Evolutionary conservation across 352 stramenopile species (phyloP), one percentile per base, ranked within the genome.

Genomic region (Phytophthora nicotianae): DNA sequence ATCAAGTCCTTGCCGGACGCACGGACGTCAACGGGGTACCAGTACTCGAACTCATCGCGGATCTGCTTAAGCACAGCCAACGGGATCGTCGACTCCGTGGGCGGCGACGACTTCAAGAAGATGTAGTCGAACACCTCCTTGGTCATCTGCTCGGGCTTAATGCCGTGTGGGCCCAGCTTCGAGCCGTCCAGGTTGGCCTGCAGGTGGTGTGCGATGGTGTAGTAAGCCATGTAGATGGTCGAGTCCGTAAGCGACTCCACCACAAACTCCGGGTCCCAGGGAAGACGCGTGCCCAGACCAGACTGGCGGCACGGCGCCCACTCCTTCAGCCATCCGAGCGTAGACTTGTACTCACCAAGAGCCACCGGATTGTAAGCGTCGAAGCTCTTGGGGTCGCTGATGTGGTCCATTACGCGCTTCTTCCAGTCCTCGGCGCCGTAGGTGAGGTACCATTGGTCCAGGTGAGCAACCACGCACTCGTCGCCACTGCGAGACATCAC

Each of bases 171-270:
- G 27, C 94, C 95, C 27, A 89, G 83, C 47, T 88, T 73, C 17
- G 91, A 94, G 26, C 97, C 97, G 68, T 99, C 93, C 24, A 99
- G 65, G 82, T 98, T 98, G 68, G 72, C 68, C 67, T 99, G 97
- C 56, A 99, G 78, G 70, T 99, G 85, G 82, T 99, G 96, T 5
- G 97, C 93, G 62, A 99, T 99, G 9, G 98, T 99, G 77, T 99
- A 99, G 79, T 99, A 99, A 24, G 98, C 97, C 98, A 99, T 99
- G 86, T 99, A 99, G 65, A 99, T 99, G 16, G 98, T 99, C 77
- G 93, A 99, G 75, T 99, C 98, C 24, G 96, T 99, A 29, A 99
- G 90, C 42, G 92, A 99, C 77, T 99, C 98, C 46, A 99, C 99
- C 17, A 99, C 96, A 74, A 98, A 99, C 63, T 98, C 76, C 7